Evolutionary conservation across 2,329 filamentous ascomycete species (phyloP).

Genomic region (Sclerotinia trifoliorum): DNA sequence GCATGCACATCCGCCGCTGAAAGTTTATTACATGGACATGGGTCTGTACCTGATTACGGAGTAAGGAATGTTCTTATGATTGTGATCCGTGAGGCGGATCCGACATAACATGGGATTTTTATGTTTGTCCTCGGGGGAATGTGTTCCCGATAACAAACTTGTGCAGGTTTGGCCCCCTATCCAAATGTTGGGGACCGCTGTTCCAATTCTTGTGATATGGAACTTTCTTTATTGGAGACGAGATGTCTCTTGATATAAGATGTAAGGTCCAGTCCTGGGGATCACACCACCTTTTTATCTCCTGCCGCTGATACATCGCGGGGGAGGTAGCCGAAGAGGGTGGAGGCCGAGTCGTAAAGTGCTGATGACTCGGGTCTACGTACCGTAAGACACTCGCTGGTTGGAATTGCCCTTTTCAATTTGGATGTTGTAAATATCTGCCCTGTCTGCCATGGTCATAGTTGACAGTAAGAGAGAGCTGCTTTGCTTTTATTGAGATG

Average conservation of each 20-base stretch:
- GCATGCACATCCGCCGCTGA: background rate
- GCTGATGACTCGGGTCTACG: conserved; percentile 5
- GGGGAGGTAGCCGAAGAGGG: background rate
- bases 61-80: background rate
- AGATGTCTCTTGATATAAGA: background rate
- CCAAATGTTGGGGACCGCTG: background rate
- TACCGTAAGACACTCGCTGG: background rate
- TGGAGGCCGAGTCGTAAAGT: background rate
- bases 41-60: background rate
- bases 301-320: background rate
- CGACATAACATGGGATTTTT: background rate
- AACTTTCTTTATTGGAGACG: background rate
- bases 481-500: background rate
- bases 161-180: background rate
- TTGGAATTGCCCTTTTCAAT: background rate
- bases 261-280: background rate
- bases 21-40: background rate
- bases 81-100: conserved; percentile 8
- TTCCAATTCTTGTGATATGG: background rate
- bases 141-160: background rate
- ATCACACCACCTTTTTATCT: background rate
- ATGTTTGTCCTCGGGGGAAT: background rate
- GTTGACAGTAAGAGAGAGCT: background rate
- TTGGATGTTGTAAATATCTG: no score
- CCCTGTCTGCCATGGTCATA: background rate